phyloP scores from a whole-genome alignment of 1,139 yeast genomes.

The Geotrichum restrictum region DNA sequence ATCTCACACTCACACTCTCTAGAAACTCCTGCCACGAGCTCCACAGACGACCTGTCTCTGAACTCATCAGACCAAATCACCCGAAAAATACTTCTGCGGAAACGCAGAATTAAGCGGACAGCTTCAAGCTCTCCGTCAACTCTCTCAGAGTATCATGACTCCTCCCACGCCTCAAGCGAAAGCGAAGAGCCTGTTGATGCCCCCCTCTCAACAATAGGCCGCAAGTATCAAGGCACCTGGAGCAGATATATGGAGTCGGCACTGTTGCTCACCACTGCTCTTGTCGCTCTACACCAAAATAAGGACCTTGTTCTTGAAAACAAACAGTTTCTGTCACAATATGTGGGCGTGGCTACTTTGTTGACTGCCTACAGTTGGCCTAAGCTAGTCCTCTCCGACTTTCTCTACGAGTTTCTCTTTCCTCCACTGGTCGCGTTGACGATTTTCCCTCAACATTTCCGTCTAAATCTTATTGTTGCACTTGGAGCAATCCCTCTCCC shows the following conservation, averaged over 20 bases:
- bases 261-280: not conserved
- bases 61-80: conserved; percentile 4
- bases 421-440: conserved; percentile 22
- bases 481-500: conserved; percentile 12
- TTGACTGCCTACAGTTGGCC: conserved; percentile 5
- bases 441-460: conserved; percentile 18
- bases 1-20: not conserved
- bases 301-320: not conserved
- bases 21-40: conserved; percentile 1
- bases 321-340: conserved; percentile 6
- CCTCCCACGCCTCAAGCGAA: not conserved
- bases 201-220: conserved; percentile 1
- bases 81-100: conserved; percentile 3
- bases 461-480: conserved; percentile 5
- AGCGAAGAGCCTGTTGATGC: not conserved
- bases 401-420: conserved; percentile 12
- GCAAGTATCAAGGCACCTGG: conserved; percentile 5
- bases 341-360: not conserved
- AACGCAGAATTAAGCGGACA: not conserved
- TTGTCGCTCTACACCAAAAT: conserved; percentile 2
- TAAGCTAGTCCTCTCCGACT: conserved; percentile 5
- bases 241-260: conserved; percentile 1
- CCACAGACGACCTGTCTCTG: conserved; percentile 3
- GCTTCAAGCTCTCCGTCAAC: not conserved
- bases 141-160: not conserved